phyloP scores from a whole-genome alignment of 2,329 filamentous ascomycete species.

The Venturia effusa region DNA sequence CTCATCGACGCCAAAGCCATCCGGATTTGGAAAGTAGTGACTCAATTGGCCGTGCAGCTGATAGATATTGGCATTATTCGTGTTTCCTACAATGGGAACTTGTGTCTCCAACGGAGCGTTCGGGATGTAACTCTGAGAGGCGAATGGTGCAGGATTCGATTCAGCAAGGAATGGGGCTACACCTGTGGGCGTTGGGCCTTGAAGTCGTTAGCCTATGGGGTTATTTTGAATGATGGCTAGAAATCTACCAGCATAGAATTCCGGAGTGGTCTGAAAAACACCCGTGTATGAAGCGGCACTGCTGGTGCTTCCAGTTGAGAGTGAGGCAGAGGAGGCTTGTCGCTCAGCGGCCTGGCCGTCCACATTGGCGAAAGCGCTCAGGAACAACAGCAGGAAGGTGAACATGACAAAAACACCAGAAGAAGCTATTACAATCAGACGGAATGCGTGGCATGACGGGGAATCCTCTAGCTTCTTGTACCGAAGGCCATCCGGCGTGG shows the following conservation, averaged over 20 bases:
- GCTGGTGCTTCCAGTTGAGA: background rate
- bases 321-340: background rate
- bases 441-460: background rate
- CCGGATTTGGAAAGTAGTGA: slow-evolving; percentile 57
- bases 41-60: slow-evolving; percentile 58
- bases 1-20: slow-evolving; percentile 63
- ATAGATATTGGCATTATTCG: slow-evolving; percentile 55
- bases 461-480: background rate
- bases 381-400: slow-evolving; percentile 2
- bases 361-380: slow-evolving; percentile 5
- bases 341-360: background rate
- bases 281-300: slow-evolving; percentile 4
- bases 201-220: background rate
- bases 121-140: slow-evolving; percentile 50
- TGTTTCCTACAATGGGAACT: slow-evolving; percentile 51
- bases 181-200: slow-evolving; percentile 60
- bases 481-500: background rate
- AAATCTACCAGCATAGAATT: slow-evolving; percentile 1
- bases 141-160: slow-evolving; percentile 55
- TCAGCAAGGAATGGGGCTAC: slow-evolving; percentile 59
- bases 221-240: background rate
- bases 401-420: slow-evolving; percentile 7
- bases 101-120: slow-evolving; percentile 62
- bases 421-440: background rate
- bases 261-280: slow-evolving; percentile 9